Base-by-base conservation (phyloP, 2,329 filamentous ascomycete species). In the Fusarium sp. region DNA sequence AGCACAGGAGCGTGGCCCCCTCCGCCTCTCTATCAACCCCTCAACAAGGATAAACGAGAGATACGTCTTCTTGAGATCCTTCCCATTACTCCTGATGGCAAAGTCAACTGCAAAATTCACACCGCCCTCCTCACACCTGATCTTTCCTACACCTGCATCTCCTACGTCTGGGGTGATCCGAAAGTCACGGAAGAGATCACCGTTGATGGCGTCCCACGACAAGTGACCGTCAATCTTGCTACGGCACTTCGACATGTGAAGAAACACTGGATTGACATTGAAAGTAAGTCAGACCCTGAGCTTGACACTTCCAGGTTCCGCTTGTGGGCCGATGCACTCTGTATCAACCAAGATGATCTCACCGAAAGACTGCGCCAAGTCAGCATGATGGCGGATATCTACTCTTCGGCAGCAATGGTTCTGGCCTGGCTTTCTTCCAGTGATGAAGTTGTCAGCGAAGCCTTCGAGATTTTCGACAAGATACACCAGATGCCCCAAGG, bases 41-140 rank as follows among this genome's bases (percentile, higher is more conserved):
- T 68, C 16, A 22, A 66, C 15, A 53, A 26, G 7, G 9, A 45
- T 16, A 5, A 30, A 9, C 18, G 39, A 3, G 39, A 59, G 1
- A 68, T 66, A 11, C 54, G 61, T 4, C 53, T 65, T 24, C 26
- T 69, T 13, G 36, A 69, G 2, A 64, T 63, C 10, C 7, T 54
- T 5, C 35, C 51, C 20, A 20, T 18, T 0, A 12, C 42, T 1
- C 18, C 28, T 4, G 11, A 36, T 0, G 36, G 39, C 15, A 11
- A 10, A 5, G 24, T 45, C 7, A 15, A 18, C 4, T 68, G 41
- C 28, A 64, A 57, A 30, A 9, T 68, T 0, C 47, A 55, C 4
- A 59, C 41, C 1, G 47, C 45, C 4, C 45, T n/a, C 1, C 41
- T 70, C 2, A 45, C 35, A 7, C 11, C 44, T 0, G 28, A 39